Evolutionary conservation across 805 yeast genomes (phyloP).

Genomic region (Sungouiozyma intestinalis): DNA sequence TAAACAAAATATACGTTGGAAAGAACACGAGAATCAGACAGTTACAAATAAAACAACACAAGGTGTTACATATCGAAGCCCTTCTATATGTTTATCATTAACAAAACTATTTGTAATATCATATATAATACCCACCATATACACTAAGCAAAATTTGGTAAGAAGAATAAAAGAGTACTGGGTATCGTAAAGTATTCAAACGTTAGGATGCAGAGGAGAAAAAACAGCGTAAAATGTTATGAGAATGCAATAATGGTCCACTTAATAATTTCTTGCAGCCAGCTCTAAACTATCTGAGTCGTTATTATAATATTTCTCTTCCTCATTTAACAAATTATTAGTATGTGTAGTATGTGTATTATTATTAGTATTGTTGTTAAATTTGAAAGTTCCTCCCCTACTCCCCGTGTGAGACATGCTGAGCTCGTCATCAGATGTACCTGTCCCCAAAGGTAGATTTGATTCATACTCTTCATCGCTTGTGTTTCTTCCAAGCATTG

Average conservation of each 20-base stretch:
- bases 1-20: no score
- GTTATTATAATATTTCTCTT: not conserved
- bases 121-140: not conserved
- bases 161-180: no score
- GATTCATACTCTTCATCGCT: slow-evolving; percentile 19
- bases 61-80: no score
- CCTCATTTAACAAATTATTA: not conserved
- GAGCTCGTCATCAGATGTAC: slow-evolving; percentile 7
- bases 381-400: not conserved
- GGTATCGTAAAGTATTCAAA: no score
- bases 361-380: not conserved
- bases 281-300: not conserved
- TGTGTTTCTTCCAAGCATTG: slow-evolving; percentile 14
- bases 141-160: not conserved
- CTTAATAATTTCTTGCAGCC: not conserved
- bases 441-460: slow-evolving; percentile 17
- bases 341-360: not conserved
- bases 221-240: not conserved
- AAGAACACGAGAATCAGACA: no score
- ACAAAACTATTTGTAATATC: not conserved
- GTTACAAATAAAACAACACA: no score
- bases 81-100: no score
- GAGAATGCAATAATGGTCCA: not conserved
- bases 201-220: not conserved
- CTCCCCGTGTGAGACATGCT: not conserved